Evolutionary conservation across 2,329 filamentous ascomycete genomes (phyloP), one percentile per base, ranked within the genome.

Genomic region (Hirsutella rhossiliensis): DNA sequence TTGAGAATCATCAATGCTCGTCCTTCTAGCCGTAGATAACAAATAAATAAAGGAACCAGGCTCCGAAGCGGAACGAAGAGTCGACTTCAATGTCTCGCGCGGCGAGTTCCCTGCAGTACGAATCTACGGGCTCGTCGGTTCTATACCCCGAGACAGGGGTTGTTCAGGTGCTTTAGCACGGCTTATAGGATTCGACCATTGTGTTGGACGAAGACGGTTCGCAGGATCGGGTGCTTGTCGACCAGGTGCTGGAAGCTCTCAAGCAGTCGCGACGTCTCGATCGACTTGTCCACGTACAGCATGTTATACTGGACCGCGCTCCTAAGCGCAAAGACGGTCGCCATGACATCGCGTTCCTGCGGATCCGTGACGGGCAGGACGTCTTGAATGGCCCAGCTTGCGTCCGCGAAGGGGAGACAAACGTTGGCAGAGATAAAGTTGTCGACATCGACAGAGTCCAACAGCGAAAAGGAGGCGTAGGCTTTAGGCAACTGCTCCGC

Each of bases 221-320:
- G 53, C 23, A 56, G 47, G 17, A 56, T 54, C 1, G 52, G 23
- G 20, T 56, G 53, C 17, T 40, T 45, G 8, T 50, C 42, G 7
- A 57, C 48, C 0, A 56, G 51, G n/a, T 49, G 40, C 19, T 51
- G 46, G 46, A 56, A 56, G 43, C 47, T 51, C 0, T 51, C 44
- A 1, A 55, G 20, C 3, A 56, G 50, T 2, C 38, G 34, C 17
- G n/a, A 17, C 0, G 40, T 47, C 11, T 56, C 51, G 18, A 56
- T 52, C 7, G 54, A 52, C 23, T 46, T 44, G 1, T 56, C 53
- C 31, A 56, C 17, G 41, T 57, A 57, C 4, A 56, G 48, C 54
- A 56, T 56, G 34, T 56, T 56, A 43, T 57, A 56, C 17, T 56
- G 54, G 11, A 56, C 38, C 0, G 54, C 51, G 48, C 54, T 57